A percentile compares a stretch with the other conserved stretches of the same genome.
Conservation (phyloP, 805 yeast genomes). For the Zygotorulaspora danielsina region DNA sequence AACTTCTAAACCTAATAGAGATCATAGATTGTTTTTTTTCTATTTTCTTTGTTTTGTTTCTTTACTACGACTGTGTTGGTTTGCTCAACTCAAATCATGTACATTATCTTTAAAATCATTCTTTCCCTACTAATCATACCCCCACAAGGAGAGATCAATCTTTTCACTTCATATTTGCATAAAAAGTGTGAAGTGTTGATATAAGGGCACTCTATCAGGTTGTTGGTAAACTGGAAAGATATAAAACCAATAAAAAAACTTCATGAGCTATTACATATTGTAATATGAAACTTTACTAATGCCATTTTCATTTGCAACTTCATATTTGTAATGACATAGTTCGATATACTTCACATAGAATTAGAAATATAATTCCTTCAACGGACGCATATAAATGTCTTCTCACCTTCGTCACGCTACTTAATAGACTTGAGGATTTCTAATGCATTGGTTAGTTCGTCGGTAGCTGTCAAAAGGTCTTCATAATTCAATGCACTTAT, state of each 20-base stretch:
- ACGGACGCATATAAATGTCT: constrained; percentile 11
- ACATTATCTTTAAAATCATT: constrained; percentile 11
- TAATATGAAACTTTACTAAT: background rate
- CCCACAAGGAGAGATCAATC: too few relatives aligned
- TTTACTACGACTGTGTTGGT: constrained; percentile 11
- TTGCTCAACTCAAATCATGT: constrained; percentile 25
- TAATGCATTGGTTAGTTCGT: constrained; percentile 51
- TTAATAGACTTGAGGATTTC: constrained; percentile 9
- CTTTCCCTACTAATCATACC: constrained; percentile 3
- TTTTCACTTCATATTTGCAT: constrained; percentile 1
- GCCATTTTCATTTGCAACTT: too few relatives aligned
- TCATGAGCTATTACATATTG: background rate
- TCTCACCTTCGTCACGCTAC: background rate
- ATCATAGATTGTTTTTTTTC: background rate
- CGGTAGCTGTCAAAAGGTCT: constrained; percentile 63
- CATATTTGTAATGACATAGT: background rate
- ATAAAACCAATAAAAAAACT: background rate
- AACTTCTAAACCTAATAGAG: constrained; percentile 41
- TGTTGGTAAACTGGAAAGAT: constrained; percentile 6
- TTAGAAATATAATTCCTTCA: constrained; percentile 12
- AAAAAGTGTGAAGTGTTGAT: too few relatives aligned
- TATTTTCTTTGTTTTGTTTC: constrained; percentile 1
- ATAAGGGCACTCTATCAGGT: constrained; percentile 3
- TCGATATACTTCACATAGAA: constrained; percentile 1
- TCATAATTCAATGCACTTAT: constrained; percentile 77